Evolutionary conservation across 768 basidiomycete species (phyloP).

Genomic region (Lactarius sp.): DNA sequence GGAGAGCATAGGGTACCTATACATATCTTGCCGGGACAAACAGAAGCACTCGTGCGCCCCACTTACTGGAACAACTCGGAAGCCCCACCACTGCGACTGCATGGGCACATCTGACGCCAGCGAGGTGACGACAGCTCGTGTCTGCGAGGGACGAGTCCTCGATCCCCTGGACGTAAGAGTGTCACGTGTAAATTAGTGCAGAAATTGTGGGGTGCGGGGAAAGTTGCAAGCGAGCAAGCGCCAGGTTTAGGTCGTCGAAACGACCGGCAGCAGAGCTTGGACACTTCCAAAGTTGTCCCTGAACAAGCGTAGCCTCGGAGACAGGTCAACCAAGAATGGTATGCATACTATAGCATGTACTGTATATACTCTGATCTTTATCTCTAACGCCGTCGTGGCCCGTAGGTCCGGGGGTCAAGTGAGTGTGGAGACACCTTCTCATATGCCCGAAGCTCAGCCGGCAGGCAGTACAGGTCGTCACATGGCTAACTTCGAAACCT

Average conservation of each 20-base stretch:
- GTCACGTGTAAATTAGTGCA: background rate
- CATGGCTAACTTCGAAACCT: too few relatives aligned
- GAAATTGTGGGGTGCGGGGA: background rate
- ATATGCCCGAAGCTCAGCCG: background rate
- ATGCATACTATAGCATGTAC: background rate
- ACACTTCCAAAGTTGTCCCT: too few relatives aligned
- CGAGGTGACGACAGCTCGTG: background rate
- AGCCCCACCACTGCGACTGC: background rate
- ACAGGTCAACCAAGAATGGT: too few relatives aligned
- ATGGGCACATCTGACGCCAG: background rate
- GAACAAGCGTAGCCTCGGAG: too few relatives aligned
- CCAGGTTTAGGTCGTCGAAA: background rate
- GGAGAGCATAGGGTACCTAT: background rate
- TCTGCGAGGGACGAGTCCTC: background rate
- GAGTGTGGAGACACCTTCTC: background rate
- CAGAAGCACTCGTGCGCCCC: background rate
- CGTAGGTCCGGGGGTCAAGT: background rate
- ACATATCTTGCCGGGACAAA: background rate
- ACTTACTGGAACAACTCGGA: background rate
- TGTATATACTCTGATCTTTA: background rate
- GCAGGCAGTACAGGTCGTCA: too few relatives aligned
- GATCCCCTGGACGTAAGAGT: background rate
- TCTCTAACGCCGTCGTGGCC: background rate
- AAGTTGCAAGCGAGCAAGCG: background rate
- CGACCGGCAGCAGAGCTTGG: too few relatives aligned